phyloP scores from a whole-genome alignment of 169 alveolate species.

The Plasmodium chabaudi region DNA sequence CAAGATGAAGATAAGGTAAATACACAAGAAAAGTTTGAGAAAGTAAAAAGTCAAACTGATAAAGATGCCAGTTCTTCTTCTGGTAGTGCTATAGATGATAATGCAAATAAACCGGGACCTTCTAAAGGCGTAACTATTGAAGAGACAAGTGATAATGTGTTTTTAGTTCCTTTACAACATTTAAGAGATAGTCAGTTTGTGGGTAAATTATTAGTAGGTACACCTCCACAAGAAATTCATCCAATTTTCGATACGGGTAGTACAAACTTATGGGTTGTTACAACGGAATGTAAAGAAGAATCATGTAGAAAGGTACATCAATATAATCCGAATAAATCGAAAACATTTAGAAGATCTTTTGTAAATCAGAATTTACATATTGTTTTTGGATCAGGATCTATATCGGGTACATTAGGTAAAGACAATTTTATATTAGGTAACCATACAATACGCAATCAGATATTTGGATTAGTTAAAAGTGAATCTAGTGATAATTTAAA shows the following conservation, averaged over 20 bases:
- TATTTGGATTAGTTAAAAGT: conserved; percentile 88
- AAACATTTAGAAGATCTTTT: conserved; percentile 78
- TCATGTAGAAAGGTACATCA: conserved; percentile 84
- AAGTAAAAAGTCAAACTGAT: background rate
- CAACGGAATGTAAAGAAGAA: conserved; percentile 81
- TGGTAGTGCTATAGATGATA: conserved; percentile 4
- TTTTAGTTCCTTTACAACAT: conserved; percentile 51
- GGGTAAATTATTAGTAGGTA: conserved; percentile 84
- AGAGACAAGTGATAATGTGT: conserved; percentile 31
- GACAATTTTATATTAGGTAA: conserved; percentile 87
- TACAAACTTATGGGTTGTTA: conserved; percentile 89
- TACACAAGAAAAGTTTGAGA: background rate
- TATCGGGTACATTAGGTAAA: conserved; percentile 86
- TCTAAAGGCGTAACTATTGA: conserved; percentile 11
- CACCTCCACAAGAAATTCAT: conserved; percentile 86
- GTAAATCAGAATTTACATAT: conserved; percentile 83
- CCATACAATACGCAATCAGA: conserved; percentile 83
- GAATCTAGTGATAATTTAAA: conserved; percentile 77
- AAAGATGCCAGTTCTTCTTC: background rate
- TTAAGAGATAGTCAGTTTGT: conserved; percentile 80
- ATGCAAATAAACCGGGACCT: background rate
- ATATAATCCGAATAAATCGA: conserved; percentile 79
- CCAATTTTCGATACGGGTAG: conserved; percentile 91
- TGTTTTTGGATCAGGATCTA: conserved; percentile 91
- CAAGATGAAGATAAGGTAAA: background rate